Conservation (phyloP, 768 basidiomycete genomes). For the Lactifluus piperatus region DNA sequence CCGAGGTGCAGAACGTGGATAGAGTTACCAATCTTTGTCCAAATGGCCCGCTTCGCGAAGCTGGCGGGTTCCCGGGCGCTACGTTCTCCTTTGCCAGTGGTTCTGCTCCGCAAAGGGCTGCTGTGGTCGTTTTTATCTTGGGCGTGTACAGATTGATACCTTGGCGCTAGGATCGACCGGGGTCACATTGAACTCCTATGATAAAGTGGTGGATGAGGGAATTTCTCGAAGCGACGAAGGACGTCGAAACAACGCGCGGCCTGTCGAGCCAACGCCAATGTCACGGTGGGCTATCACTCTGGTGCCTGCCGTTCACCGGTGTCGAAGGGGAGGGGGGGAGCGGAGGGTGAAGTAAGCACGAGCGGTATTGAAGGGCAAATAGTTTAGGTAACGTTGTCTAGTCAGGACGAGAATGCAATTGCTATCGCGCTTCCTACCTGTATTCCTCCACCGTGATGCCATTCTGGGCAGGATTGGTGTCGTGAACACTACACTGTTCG, state of each 20-base stretch:
- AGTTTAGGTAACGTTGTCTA: conserved; percentile 45
- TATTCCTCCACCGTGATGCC: background rate
- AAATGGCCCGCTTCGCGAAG: conserved; percentile 33
- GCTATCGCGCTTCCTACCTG: conserved; percentile 47
- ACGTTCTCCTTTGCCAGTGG: background rate
- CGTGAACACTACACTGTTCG: too few relatives aligned
- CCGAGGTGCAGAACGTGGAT: conserved; percentile 36
- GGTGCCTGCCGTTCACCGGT: conserved; percentile 31
- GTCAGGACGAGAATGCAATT: conserved; percentile 60
- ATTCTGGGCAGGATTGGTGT: too few relatives aligned
- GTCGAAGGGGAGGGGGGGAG: too few relatives aligned
- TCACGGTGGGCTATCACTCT: background rate
- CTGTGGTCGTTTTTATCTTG: conserved; percentile 30
- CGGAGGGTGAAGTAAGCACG: background rate
- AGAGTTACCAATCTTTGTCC: conserved; percentile 46
- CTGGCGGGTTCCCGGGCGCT: conserved; percentile 3
- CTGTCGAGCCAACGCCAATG: background rate
- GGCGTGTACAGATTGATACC: conserved; percentile 45
- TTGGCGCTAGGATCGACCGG: conserved; percentile 47
- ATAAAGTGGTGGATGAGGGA: conserved; percentile 40
- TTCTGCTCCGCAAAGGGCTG: too few relatives aligned
- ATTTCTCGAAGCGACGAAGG: conserved; percentile 27
- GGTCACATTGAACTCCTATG: too few relatives aligned
- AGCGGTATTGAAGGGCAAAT: background rate
- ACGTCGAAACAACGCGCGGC: conserved; percentile 36